phyloP scores from a whole-genome alignment of 345 rosid genomes.

The Acer yangbiense region DNA sequence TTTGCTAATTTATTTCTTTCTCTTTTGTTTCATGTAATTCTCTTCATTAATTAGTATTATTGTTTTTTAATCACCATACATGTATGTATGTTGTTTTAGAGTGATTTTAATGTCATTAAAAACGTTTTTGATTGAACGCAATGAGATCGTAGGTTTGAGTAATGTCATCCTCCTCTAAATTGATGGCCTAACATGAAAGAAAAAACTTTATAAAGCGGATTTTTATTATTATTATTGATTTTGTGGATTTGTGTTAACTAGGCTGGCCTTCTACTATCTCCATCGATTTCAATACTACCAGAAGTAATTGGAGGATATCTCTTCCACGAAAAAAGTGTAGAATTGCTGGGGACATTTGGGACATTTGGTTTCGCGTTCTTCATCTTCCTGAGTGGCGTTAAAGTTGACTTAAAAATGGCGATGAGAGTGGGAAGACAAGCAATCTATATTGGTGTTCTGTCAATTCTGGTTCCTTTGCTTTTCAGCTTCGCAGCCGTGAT shows the following conservation, averaged over 20 bases:
- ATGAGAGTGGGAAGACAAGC: conserved; percentile 18
- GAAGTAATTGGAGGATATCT: neutral
- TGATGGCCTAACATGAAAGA: no score
- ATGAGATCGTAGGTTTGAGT: no score
- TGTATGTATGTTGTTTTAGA: no score
- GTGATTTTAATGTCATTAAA: no score
- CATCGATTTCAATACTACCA: neutral
- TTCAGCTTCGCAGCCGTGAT: neutral
- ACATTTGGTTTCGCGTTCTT: conserved; percentile 24
- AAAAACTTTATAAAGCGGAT: no score
- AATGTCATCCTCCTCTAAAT: no score
- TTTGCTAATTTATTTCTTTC: no score
- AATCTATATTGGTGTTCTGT: conserved; percentile 10
- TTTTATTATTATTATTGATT: no score
- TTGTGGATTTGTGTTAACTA: neutral
- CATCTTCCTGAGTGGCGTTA: conserved; percentile 27
- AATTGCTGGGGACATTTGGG: conserved; percentile 10
- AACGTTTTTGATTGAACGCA: no score
- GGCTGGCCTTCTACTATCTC: neutral
- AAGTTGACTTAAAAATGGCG: conserved; percentile 24
- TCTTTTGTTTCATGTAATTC: no score
- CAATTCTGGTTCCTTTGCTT: neutral
- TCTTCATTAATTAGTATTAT: no score
- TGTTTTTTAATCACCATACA: no score
- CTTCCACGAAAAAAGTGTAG: neutral